Base-by-base conservation (phyloP, 2,329 filamentous ascomycete species). In the Alternaria infectoria region DNA sequence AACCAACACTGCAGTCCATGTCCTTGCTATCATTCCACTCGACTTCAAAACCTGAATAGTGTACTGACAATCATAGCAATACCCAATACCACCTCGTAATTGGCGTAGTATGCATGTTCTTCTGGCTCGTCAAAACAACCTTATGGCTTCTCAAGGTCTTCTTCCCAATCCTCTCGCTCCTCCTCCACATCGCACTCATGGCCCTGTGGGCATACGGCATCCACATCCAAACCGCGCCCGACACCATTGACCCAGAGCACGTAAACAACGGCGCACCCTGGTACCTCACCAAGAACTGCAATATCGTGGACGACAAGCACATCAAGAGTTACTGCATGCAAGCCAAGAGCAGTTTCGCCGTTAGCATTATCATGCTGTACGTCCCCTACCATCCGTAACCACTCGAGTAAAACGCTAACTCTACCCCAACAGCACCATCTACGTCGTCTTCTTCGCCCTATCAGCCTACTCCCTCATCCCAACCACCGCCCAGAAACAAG, bases 51-150 rank as follows among this genome's bases (percentile, higher is more conserved):
- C 3, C 13, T 6, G 28, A 40, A 7, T 28, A 8, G 44, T 25
- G 13, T 23, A 51, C 59, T 73, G 54, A 70, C 59, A 11, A 11
- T 17, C 28, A 46, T 74, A 94, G 91, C 59, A 83, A 93, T 66
- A 93, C 91, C 51, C 84, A 90, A 70, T 93, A 87, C 81, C 93
- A 94, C 74, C 88, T 93, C 69, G 90, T 90, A 74, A 90, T 93
- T 69, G 90, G 91, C 40, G 86, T 95, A 68, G 83, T 93, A 57
- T 89, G 88, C 61, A 90, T 92, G 77, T 95, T 95, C 83, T 85
- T 93, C 76, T 86, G 93, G 65, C 85, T 94, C 47, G 83, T 86
- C 77, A 93, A 93, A 83, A 84, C 87, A 67, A 87, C 91, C 65
- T 84, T 87, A 73, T 89, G 87, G 80, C 88, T 92, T 73, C 88